Conservation (phyloP, 2,329 filamentous ascomycete genomes). For the Diaporthe sp. region DNA sequence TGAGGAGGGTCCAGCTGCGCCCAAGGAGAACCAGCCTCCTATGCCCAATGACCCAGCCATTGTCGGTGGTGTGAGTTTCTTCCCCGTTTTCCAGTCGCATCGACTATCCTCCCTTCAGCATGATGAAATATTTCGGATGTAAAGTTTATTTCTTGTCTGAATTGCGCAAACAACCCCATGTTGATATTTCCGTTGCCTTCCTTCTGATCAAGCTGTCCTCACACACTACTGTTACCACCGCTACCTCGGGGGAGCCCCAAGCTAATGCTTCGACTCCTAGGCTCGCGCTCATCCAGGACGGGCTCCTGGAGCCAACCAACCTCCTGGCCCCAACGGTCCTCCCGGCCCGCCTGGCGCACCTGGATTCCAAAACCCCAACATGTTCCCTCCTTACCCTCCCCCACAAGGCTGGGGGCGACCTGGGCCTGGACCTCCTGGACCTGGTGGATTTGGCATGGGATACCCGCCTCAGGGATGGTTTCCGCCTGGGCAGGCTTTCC, state of each 20-base stretch:
- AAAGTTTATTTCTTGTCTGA: slow-evolving; percentile 84
- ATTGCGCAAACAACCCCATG: slow-evolving; percentile 92
- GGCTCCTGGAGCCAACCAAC: slow-evolving; percentile 37
- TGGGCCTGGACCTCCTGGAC: slow-evolving; percentile 51
- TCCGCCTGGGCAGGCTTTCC: slow-evolving; percentile 82
- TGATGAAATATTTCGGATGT: slow-evolving; percentile 99
- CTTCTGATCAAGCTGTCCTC: slow-evolving; percentile 81
- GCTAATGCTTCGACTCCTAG: slow-evolving; percentile 51
- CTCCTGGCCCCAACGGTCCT: slow-evolving; percentile 46
- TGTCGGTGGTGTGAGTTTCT: slow-evolving; percentile 85
- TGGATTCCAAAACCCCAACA: slow-evolving; percentile 46
- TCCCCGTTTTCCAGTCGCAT: slow-evolving; percentile 39
- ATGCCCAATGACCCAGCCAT: slow-evolving; percentile 97
- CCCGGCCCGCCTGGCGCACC: slow-evolving; percentile 48
- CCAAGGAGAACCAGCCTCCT: slow-evolving; percentile 81
- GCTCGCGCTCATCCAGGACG: slow-evolving; percentile 55
- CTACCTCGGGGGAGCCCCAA: slow-evolving; percentile 39
- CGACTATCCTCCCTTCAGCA: slow-evolving; percentile 52
- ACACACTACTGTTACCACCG: slow-evolving; percentile 41
- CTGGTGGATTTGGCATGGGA: slow-evolving; percentile 71
- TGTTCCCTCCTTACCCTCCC: slow-evolving; percentile 48
- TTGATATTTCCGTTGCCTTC: slow-evolving; percentile 99
- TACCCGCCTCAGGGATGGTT: slow-evolving; percentile 86
- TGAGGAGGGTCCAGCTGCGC: slow-evolving; percentile 81
- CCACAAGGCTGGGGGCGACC: slow-evolving; percentile 51